A percentile compares a stretch with the other conserved stretches of the same genome.
phyloP scores from a whole-genome alignment of 257 asterid species.

The Coffea eugenioides region DNA sequence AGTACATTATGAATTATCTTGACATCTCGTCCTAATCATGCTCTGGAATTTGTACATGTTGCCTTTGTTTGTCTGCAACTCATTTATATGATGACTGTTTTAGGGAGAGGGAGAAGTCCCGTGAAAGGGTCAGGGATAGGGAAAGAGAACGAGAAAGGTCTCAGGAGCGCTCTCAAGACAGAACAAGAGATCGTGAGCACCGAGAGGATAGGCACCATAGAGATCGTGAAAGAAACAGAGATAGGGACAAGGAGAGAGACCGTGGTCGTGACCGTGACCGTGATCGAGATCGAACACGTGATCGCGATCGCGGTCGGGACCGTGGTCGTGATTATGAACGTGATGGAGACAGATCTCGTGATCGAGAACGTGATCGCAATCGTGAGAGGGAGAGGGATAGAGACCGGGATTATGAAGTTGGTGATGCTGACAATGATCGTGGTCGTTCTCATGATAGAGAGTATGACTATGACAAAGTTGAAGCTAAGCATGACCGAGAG shows the following conservation, averaged over 20 bases:
- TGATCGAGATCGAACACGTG: conserved; percentile 58
- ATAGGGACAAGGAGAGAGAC: conserved; percentile 63
- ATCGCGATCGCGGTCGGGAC: conserved; percentile 46
- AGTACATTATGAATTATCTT: not conserved
- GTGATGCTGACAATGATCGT: conserved; percentile 30
- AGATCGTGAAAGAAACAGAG: conserved; percentile 78
- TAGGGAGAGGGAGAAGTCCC: conserved; percentile 88
- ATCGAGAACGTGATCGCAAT: conserved; percentile 29
- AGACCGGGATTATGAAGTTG: conserved; percentile 30
- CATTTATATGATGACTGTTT: not conserved
- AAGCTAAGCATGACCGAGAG: conserved; percentile 35
- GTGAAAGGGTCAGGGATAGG: conserved; percentile 67
- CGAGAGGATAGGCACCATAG: conserved; percentile 85
- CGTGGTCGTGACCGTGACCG: conserved; percentile 51
- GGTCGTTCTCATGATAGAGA: conserved; percentile 40
- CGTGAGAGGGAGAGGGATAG: conserved; percentile 31
- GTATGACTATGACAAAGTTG: conserved; percentile 28
- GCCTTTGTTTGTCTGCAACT: not conserved
- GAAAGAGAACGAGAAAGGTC: conserved; percentile 73
- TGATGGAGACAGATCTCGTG: conserved; percentile 50
- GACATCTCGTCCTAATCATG: not conserved
- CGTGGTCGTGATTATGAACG: conserved; percentile 51
- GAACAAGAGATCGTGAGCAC: conserved; percentile 75
- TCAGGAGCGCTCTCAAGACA: conserved; percentile 78
- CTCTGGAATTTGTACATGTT: not conserved